These are phyloP conservation scores for Verticillium isaacii DNA, from an alignment of 2,329 filamentous ascomycete genomes.

Conservation along the genomic window DNA sequence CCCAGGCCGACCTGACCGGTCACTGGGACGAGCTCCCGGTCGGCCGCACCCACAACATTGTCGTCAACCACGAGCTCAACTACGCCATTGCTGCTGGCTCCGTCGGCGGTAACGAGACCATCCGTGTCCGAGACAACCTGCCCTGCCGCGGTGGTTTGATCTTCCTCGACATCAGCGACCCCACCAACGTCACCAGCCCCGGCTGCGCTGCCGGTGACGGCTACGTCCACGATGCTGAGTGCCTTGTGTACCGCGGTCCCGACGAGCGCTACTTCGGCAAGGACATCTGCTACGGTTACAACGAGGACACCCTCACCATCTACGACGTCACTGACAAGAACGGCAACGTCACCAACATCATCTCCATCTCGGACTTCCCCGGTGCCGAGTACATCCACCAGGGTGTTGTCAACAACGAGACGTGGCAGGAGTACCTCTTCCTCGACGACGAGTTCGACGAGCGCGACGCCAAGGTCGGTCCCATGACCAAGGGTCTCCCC, in stretches of 20 bases:
- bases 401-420: conserved; percentile 42
- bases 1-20: conserved; percentile 33
- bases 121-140: conserved; percentile 10
- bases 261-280: conserved; percentile 37
- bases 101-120: conserved; percentile 24
- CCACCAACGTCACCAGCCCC: conserved; percentile 44
- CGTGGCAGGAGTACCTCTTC: conserved; percentile 36
- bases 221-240: conserved; percentile 59
- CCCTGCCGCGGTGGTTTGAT: conserved; percentile 49
- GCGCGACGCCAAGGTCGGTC: conserved; percentile 29
- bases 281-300: conserved; percentile 53
- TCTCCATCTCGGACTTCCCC: conserved; percentile 48
- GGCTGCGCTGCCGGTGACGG: conserved; percentile 52
- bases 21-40: conserved; percentile 35
- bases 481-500: conserved; percentile 33
- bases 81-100: conserved; percentile 39
- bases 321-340: conserved; percentile 49
- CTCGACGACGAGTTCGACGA: conserved; percentile 48
- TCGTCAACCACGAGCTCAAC: conserved; percentile 40
- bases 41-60: conserved; percentile 39
- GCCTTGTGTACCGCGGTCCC: conserved; percentile 48
- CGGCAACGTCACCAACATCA: conserved; percentile 30
- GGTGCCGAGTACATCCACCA: conserved; percentile 51
- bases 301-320: conserved; percentile 46
- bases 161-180: conserved; percentile 53